Evolutionary conservation across 2,329 filamentous ascomycete species (phyloP).

Genomic region (Biscogniauxia sp.): DNA sequence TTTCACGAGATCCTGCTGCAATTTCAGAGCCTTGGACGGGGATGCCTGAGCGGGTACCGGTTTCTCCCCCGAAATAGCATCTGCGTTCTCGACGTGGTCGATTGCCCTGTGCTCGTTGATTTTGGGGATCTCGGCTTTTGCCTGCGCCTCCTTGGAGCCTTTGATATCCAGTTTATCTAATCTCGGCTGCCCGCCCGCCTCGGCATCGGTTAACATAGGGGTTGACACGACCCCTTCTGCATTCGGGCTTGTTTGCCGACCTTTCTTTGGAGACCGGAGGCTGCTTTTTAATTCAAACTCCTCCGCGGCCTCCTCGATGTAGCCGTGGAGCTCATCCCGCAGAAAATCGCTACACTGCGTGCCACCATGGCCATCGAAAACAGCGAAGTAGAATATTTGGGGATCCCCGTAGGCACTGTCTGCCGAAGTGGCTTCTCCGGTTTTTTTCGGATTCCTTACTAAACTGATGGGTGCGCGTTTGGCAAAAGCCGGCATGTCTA

Average conservation of each 20-base stretch:
- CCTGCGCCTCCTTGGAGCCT: constrained; percentile 44
- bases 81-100: constrained; percentile 36
- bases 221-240: constrained; percentile 10
- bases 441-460: constrained; percentile 43
- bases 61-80: constrained; percentile 37
- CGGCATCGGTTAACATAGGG: constrained; percentile 21
- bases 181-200: constrained; percentile 34
- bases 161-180: constrained; percentile 48
- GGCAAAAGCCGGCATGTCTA: constrained; percentile 90
- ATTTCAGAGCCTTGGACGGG: constrained; percentile 59
- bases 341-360: constrained; percentile 85
- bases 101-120: constrained; percentile 32
- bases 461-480: constrained; percentile 71
- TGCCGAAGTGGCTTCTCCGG: constrained; percentile 64
- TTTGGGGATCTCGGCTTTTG: constrained; percentile 37
- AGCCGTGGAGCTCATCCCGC: constrained; percentile 78
- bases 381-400: constrained; percentile 94
- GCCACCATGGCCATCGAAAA: constrained; percentile 96
- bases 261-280: constrained; percentile 48
- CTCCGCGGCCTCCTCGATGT: constrained; percentile 78
- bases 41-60: constrained; percentile 50
- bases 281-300: constrained; percentile 78
- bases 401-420: constrained; percentile 83
- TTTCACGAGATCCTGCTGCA: constrained; percentile 69
- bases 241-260: constrained; percentile 10